phyloP scores from a whole-genome alignment of 73 alveolate species.

The Paramecium sonneborni region DNA sequence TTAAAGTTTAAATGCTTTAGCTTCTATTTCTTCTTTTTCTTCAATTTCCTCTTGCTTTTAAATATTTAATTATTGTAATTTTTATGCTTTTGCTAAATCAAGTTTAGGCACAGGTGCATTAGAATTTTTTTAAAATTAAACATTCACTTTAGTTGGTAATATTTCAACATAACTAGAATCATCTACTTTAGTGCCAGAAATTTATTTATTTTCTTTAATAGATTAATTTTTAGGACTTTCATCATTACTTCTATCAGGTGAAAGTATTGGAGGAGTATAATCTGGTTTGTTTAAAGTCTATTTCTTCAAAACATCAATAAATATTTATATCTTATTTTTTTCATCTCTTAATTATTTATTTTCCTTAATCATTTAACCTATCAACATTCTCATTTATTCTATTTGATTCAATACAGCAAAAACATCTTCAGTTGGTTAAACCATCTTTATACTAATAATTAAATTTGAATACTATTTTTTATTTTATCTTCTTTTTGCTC shows the following conservation, averaged over 20 bases:
- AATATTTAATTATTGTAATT: not conserved
- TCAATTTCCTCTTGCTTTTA: constrained; percentile 35
- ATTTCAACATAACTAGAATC: constrained; percentile 51
- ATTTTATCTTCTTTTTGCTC: constrained; percentile 2
- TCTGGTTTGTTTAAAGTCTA: not conserved
- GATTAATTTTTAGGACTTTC: not conserved
- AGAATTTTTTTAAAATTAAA: not conserved
- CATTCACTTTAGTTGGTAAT: constrained; percentile 40
- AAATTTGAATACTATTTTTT: not conserved
- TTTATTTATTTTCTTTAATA: not conserved
- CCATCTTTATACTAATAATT: not conserved
- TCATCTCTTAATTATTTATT: not conserved
- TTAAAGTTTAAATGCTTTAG: not conserved
- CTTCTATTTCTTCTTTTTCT: constrained; percentile 39
- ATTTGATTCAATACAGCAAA: not conserved
- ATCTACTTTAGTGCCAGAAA: not conserved
- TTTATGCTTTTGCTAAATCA: constrained; percentile 13
- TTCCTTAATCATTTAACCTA: not conserved
- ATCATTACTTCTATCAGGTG: constrained; percentile 20
- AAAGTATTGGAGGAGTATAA: not conserved
- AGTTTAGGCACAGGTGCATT: not conserved
- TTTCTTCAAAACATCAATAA: not conserved
- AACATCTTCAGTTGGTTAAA: constrained; percentile 29
- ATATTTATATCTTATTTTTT: not conserved
- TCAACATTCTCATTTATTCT: constrained; percentile 46